These are phyloP conservation scores for Sarocladium oryzae DNA, from an alignment of 2,329 filamentous ascomycete species.

Conservation along the genomic window DNA sequence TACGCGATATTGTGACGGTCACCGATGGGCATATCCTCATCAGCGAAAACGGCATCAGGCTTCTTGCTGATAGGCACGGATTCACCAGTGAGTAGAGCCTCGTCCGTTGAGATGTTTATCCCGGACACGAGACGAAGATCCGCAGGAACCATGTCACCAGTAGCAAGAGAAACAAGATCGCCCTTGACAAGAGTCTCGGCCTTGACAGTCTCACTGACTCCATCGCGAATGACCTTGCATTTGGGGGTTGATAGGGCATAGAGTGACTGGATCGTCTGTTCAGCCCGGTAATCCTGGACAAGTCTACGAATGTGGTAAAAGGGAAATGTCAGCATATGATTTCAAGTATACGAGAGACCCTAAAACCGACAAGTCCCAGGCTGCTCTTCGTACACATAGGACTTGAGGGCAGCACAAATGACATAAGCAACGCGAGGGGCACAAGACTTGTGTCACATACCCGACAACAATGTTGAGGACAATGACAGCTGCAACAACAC, in stretches of 20 bases:
- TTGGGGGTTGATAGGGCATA: constrained; percentile 52
- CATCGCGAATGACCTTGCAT: constrained; percentile 51
- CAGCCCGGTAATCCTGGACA: constrained; percentile 54
- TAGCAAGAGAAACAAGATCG: constrained; percentile 55
- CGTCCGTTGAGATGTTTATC: constrained; percentile 71
- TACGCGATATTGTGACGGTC: constrained; percentile 67
- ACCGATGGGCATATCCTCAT: constrained; percentile 53
- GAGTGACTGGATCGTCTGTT: constrained; percentile 56
- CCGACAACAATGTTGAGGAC: constrained; percentile 62
- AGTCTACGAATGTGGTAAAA: constrained; percentile 30
- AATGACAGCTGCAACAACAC: constrained; percentile 58
- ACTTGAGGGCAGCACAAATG: background rate
- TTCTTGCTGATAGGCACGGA: constrained; percentile 63
- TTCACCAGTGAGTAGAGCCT: constrained; percentile 68
- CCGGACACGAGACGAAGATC: constrained; percentile 59
- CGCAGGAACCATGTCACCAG: constrained; percentile 64
- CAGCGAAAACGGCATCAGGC: constrained; percentile 47
- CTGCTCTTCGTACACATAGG: background rate
- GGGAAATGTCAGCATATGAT: constrained; percentile 19
- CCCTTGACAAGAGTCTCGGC: constrained; percentile 56
- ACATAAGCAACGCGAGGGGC: background rate
- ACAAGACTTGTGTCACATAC: constrained; percentile 30
- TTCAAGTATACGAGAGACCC: constrained; percentile 11
- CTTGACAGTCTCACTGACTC: constrained; percentile 43
- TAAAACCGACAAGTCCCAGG: background rate